Base-by-base conservation (phyloP, 1,284 basidiomycete species). In the Puccinia polysora region DNA sequence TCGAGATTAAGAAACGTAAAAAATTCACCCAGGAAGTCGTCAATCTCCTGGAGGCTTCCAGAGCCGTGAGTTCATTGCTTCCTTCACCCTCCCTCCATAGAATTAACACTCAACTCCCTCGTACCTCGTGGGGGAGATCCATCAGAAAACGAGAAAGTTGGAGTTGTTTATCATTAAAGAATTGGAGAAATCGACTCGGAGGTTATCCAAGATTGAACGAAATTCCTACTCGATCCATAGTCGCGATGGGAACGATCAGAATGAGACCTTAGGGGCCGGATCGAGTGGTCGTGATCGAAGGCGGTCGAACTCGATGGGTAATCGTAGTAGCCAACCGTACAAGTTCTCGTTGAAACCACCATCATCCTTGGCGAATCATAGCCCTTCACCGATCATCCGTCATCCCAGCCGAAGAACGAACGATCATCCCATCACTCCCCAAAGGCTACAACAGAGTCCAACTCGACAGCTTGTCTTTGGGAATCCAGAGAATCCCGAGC, bases 81-180 rank as follows among this genome's bases (percentile, higher is more conserved):
- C 7, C 30, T 20, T 23, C 4, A 15, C 6, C n/a, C n/a, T n/a
- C 15, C 28, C 10, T 45, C 40, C 10, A 60, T 1, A 23, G 2
- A 25, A 45, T 10, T 7, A 60, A 28, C 7, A 8, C n/a, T 56
- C 7, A 7, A 55, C 4, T 40, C 15, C 14, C 28, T 43, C 32
- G 25, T 15, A 28, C 4, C n/a, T 30, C 7, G 14, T 20, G 4
- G 20, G 3, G 4, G 2, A 1, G 15, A 8, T 60, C 1, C 4
- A 40, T 45, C 36, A 65, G 64, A 65, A 65, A 65, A 38, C 64
- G 6, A 52, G 53, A 38, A 65, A 53, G 30, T 43, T 65, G n/a
- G 64, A 65, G 40, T 34, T 65, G 30, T 55, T 65, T 34, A 52
- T 65, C 12, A 15, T 65, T 30, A 65, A 65, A 20, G 50, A 65